Percentiles rank a stretch among this genome's conserved stretches.
phyloP scores from a whole-genome alignment of 495 filamentous ascomycete genomes.

The Aspergillus ostianus region DNA sequence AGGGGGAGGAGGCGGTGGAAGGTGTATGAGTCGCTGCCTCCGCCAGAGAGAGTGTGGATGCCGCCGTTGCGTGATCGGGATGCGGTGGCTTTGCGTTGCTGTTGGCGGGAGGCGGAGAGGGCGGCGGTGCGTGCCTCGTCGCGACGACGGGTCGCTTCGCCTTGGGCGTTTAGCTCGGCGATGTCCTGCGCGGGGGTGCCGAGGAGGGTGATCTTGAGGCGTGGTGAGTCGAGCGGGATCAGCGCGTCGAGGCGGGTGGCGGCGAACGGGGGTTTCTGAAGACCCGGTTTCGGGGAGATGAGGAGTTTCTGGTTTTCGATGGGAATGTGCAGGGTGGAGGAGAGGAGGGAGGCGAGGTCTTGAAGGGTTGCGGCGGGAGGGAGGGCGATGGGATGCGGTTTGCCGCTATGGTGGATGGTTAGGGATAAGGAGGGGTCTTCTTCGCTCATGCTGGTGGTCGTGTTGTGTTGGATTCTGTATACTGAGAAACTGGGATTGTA shows the following conservation, averaged over 20 bases:
- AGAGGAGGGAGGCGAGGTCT: slow-evolving; percentile 60
- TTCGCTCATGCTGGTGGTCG: neutral
- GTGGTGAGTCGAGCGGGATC: slow-evolving; percentile 49
- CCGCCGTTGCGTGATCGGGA: slow-evolving; percentile 35
- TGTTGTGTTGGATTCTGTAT: neutral
- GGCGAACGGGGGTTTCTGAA: slow-evolving; percentile 65
- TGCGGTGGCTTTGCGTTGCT: slow-evolving; percentile 15
- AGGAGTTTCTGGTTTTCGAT: slow-evolving; percentile 72
- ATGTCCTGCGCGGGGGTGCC: slow-evolving; percentile 37
- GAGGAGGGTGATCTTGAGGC: slow-evolving; percentile 43
- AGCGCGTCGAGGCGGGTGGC: slow-evolving; percentile 25
- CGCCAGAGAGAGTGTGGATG: slow-evolving; percentile 40
- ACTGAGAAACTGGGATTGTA: neutral
- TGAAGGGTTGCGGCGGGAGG: slow-evolving; percentile 68
- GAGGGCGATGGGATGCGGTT: slow-evolving; percentile 65
- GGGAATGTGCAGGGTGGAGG: slow-evolving; percentile 60
- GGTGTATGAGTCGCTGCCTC: slow-evolving; percentile 64
- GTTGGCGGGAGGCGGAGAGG: slow-evolving; percentile 33
- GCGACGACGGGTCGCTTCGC: slow-evolving; percentile 35
- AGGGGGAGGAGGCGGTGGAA: slow-evolving; percentile 79
- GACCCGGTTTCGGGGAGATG: slow-evolving; percentile 64
- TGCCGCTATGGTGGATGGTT: slow-evolving; percentile 61
- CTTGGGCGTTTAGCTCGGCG: slow-evolving; percentile 38
- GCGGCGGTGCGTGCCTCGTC: slow-evolving; percentile 39
- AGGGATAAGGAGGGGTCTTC: slow-evolving; percentile 30